phyloP scores from a whole-genome alignment of 1,139 yeast genomes.

The Debaryomyces robertsiae region DNA sequence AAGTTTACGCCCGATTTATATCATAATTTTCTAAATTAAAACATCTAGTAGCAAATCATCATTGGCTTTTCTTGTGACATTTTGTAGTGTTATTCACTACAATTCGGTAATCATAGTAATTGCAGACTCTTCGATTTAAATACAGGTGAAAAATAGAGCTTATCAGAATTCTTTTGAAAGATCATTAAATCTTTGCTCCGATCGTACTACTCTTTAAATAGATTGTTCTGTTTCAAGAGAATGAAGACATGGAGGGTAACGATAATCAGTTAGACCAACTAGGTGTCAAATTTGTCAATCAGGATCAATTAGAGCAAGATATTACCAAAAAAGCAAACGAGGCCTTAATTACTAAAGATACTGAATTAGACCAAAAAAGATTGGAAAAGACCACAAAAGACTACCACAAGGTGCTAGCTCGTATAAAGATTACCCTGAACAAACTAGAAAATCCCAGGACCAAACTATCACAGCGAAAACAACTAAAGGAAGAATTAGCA shows the following conservation, averaged over 20 bases:
- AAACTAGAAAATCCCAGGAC: slow-evolving; percentile 56
- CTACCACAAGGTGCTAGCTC: slow-evolving; percentile 43
- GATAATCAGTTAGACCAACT: slow-evolving; percentile 24
- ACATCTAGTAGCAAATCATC: too few relatives aligned
- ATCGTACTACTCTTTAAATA: too few relatives aligned
- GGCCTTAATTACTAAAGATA: slow-evolving; percentile 60
- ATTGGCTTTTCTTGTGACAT: too few relatives aligned
- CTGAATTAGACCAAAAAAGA: slow-evolving; percentile 74
- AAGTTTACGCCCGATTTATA: too few relatives aligned
- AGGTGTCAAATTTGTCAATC: slow-evolving; percentile 62
- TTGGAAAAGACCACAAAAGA: slow-evolving; percentile 63
- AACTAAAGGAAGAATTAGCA: slow-evolving; percentile 55
- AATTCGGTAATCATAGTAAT: too few relatives aligned
- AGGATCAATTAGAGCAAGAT: slow-evolving; percentile 68
- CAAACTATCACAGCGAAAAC: slow-evolving; percentile 66
- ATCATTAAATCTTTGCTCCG: not conserved
- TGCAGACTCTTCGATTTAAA: too few relatives aligned
- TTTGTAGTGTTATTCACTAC: too few relatives aligned
- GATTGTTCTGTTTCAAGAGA: not conserved
- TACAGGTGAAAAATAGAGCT: too few relatives aligned
- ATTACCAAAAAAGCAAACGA: slow-evolving; percentile 72
- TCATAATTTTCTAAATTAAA: too few relatives aligned
- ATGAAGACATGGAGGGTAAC: slow-evolving; percentile 16
- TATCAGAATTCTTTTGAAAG: slow-evolving; percentile 1
- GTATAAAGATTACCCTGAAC: slow-evolving; percentile 48